Base-by-base conservation (phyloP, 225 moss, liverwort and hornwort species). In the Lunularia cruciata region DNA sequence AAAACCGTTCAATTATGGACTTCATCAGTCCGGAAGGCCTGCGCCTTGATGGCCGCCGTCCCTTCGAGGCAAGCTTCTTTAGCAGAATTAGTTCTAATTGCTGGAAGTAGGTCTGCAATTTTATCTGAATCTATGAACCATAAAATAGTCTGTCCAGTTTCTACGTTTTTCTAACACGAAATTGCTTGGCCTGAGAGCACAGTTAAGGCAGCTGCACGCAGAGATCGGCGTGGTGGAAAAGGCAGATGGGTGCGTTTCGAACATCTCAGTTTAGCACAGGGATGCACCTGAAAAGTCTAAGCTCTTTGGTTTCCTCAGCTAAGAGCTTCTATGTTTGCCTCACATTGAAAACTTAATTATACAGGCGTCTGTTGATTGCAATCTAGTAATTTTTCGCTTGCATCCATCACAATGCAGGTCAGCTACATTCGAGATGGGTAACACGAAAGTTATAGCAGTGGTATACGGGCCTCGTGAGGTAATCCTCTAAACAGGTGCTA, bases 391-490 rank as follows among this genome's bases (percentile, higher is more conserved):
- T 26, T 1, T 5, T 16, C 52, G 20, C 7, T 53, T 36, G 25
- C 22, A 3, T 3, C 39, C 1, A 11, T 42, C 0, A 13, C 35
- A 40, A 49, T 72, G 57, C 87, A 87, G 87, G 38, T 98, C 96
- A 69, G 96, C 96, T 28, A 69, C 83, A 31, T 98, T 98, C 68
- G 88, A 98, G 74, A 98, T 98, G 96, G 96, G 96, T 25, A 98
- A 98, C 35, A 98, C 92, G 39, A 92, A 92, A 84, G 96, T 87
- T 47, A 90, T 98, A 70, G 96, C 96, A 33, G 92, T 90, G 52
- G 90, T 98, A 18, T 98, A 89, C 61, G 96, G 96, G 25, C 96
- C 96, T 53, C 92, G 86, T 52, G 92, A 96, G 86, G 90, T 92
- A 69, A 72, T 5, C 54, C 45, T 16, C 14, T 36, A 7, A 28